These are phyloP conservation scores for Pouteria glomerata DNA, from an alignment of 148 eudicot genomes.

Conservation along the genomic window DNA sequence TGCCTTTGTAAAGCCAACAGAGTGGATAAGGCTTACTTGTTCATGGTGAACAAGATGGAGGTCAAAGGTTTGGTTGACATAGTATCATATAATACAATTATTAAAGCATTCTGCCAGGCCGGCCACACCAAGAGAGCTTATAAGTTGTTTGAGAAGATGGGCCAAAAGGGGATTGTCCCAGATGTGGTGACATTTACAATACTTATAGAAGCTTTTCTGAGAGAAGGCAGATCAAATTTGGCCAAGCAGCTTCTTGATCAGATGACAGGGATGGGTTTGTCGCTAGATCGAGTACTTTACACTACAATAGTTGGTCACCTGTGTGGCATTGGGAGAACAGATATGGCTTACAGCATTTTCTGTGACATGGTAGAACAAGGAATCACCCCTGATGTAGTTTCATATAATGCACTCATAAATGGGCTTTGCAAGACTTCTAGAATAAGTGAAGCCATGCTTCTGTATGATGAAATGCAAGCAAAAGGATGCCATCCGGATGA, in stretches of 20 bases:
- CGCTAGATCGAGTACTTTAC: conserved; percentile 59
- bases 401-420: conserved; percentile 70
- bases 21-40: conserved; percentile 67
- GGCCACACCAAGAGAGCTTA: conserved; percentile 46
- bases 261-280: conserved; percentile 64
- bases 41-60: conserved; percentile 69
- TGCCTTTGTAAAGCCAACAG: conserved; percentile 88
- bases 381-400: conserved; percentile 61
- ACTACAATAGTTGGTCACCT: conserved; percentile 69
- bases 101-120: conserved; percentile 54
- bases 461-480: conserved; percentile 60
- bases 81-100: conserved; percentile 82
- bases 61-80: conserved; percentile 67
- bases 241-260: conserved; percentile 65
- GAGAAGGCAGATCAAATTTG: conserved; percentile 47
- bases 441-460: conserved; percentile 62
- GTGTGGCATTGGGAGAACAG: conserved; percentile 57
- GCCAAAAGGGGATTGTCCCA: conserved; percentile 54
- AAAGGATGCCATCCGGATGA: conserved; percentile 66
- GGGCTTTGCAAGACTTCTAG: conserved; percentile 71
- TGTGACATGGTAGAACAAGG: conserved; percentile 66
- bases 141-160: conserved; percentile 75
- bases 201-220: conserved; percentile 67
- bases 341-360: conserved; percentile 54
- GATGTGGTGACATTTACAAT: conserved; percentile 84